Evolutionary conservation across 2,329 filamentous ascomycete genomes (phyloP), one percentile per base, ranked within the genome.

Genomic region (Ascochyta clinopodiicola): DNA sequence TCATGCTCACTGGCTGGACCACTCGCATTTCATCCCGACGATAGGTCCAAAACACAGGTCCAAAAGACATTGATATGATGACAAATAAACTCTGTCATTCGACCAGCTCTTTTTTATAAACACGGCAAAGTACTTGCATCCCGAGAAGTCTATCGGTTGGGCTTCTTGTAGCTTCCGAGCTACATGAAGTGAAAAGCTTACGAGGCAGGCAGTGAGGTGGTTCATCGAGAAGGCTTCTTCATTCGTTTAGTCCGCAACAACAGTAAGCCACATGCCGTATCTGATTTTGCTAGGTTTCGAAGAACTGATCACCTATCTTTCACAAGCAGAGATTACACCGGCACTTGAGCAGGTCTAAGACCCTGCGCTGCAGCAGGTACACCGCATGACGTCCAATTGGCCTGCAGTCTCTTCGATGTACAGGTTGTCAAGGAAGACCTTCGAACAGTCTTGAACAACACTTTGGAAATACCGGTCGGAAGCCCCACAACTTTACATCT

Each of bases 241-340:
- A 49, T 35, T 44, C 47, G 17, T 17, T 17, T 17, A 45, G 35
- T 35, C 29, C 32, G 39, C 45, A 45, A 45, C 51, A 29, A 55
- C 45, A 50, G 51, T 55, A 55, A 55, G 51, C 40, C 35, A 31
- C 31, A 12, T 37, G 8, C 25, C 21, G 17, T 19, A 42, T 19
- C 13, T 37, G 35, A 34, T 22, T 45, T 31, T 40, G 25, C 45
- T 36, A 21, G 25, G 24, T 45, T 36, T 34, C 35, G 29, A 34
- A 22, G 21, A 6, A 29, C 45, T 55, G 42, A 50, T 42, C 19
- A 8, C 32, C 17, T 19, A 35, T 31, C 12, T 15, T 17, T 17
- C 15, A n/a, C 17, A 55, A 42, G 17, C 36, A 38, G 29, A 35
- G 31, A 29, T 12, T 42, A 12, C 17, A 36, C 27, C 40, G 17